phyloP scores from a whole-genome alignment of 2,329 filamentous ascomycete species.

The Plectosphaerella cucumerina region DNA sequence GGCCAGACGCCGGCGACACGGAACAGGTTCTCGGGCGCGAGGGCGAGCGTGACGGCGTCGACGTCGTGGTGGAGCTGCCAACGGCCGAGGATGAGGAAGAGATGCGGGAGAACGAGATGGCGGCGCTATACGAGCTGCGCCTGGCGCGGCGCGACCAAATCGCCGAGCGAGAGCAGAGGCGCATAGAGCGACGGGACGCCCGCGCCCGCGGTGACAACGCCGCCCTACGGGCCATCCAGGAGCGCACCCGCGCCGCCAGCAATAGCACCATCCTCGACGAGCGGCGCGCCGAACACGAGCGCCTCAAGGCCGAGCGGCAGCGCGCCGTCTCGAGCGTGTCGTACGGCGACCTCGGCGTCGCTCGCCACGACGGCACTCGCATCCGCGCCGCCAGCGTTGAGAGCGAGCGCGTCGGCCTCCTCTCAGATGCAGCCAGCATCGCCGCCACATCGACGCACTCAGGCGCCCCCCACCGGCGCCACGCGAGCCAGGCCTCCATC shows the following conservation, averaged over 20 bases:
- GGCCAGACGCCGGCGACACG: constrained; percentile 63
- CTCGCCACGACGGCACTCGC: constrained; percentile 71
- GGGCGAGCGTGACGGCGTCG: constrained; percentile 87
- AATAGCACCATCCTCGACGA: constrained; percentile 55
- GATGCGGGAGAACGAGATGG: constrained; percentile 86
- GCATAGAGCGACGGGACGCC: constrained; percentile 66
- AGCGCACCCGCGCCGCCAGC: constrained; percentile 44
- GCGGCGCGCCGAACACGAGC: constrained; percentile 50
- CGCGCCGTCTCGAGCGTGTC: constrained; percentile 70
- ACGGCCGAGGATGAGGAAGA: constrained; percentile 74
- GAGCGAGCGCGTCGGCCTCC: constrained; percentile 65
- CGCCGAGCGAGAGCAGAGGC: constrained; percentile 72
- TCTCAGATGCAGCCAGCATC: constrained; percentile 69
- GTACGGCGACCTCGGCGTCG: constrained; percentile 73
- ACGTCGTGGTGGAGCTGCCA: constrained; percentile 82
- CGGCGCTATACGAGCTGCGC: constrained; percentile 85
- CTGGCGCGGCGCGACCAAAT: constrained; percentile 70
- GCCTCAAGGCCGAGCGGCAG: constrained; percentile 56
- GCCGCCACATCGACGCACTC: constrained; percentile 28
- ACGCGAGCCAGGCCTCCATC: constrained; percentile 49
- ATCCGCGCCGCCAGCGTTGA: constrained; percentile 70
- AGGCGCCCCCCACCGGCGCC: constrained; percentile 34
- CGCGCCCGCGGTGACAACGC: constrained; percentile 65
- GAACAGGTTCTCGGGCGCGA: constrained; percentile 84
- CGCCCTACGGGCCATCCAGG: constrained; percentile 63